These are phyloP conservation scores for Sordariomycetes sp. DNA, from an alignment of 2,329 filamentous ascomycete genomes.

Conservation along the genomic window DNA sequence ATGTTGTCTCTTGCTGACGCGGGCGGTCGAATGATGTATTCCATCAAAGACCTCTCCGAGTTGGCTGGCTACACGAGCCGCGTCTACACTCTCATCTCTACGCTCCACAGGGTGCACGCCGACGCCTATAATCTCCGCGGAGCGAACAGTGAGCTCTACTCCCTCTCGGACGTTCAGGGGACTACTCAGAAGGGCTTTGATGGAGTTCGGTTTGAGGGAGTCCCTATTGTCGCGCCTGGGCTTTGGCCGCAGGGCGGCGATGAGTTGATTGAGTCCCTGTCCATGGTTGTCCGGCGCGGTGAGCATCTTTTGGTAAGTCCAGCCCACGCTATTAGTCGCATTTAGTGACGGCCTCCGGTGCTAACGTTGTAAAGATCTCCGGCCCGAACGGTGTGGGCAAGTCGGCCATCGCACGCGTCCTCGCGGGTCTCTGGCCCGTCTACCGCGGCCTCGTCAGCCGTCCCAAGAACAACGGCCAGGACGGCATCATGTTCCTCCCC, in stretches of 20 bases:
- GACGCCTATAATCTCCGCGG: constrained; percentile 63
- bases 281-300: constrained; percentile 77
- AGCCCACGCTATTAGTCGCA: not conserved
- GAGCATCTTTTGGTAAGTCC: constrained; percentile 59
- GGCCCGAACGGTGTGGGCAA: constrained; percentile 93
- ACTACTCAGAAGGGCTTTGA: constrained; percentile 93
- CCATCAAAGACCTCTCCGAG: constrained; percentile 94
- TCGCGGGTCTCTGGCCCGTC: constrained; percentile 89
- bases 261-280: constrained; percentile 77
- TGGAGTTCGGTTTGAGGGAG: constrained; percentile 82
- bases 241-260: constrained; percentile 86
- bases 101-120: constrained; percentile 85
- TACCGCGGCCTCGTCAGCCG: constrained; percentile 87
- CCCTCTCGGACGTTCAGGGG: constrained; percentile 80
- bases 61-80: constrained; percentile 91
- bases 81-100: constrained; percentile 91
- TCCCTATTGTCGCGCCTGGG: constrained; percentile 80
- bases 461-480: constrained; percentile 64
- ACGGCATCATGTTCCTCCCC: constrained; percentile 97
- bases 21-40: constrained; percentile 98
- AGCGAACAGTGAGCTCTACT: constrained; percentile 67
- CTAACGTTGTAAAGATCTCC: constrained; percentile 45
- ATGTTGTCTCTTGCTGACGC: constrained; percentile 97
- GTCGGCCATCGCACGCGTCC: constrained; percentile 71
- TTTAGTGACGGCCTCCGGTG: not conserved